A percentile compares a stretch with the other conserved stretches of the same genome.
These are phyloP conservation scores for Zygosaccharomyces sapae DNA, from an alignment of 1,139 yeast genomes.

Conservation along the genomic window DNA sequence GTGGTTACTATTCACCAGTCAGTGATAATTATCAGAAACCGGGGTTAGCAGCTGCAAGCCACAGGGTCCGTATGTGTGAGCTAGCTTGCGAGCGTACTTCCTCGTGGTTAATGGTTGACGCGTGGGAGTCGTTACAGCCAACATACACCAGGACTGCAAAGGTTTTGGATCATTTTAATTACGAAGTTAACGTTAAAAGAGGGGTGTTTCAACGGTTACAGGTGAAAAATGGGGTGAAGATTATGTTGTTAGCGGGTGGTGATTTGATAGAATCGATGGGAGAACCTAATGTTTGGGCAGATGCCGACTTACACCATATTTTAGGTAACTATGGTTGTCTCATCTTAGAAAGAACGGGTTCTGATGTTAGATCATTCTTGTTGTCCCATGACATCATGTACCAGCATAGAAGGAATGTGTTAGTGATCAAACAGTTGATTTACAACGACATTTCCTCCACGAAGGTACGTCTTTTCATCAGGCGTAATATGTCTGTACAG, in stretches of 20 bases:
- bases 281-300: slow-evolving; percentile 99
- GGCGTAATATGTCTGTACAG: slow-evolving; percentile 96
- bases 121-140: slow-evolving; percentile 96
- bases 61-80: slow-evolving; percentile 96
- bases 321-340: slow-evolving; percentile 93
- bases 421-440: slow-evolving; percentile 91
- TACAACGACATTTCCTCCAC: slow-evolving; percentile 96
- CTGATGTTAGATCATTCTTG: slow-evolving; percentile 88
- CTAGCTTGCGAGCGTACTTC: slow-evolving; percentile 95
- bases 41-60: slow-evolving; percentile 83
- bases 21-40: slow-evolving; percentile 89
- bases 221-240: slow-evolving; percentile 86
- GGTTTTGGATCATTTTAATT: slow-evolving; percentile 93
- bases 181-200: slow-evolving; percentile 84
- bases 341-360: slow-evolving; percentile 93
- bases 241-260: slow-evolving; percentile 96
- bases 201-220: slow-evolving; percentile 77
- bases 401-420: slow-evolving; percentile 87
- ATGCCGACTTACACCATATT: slow-evolving; percentile 88
- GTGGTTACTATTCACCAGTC: slow-evolving; percentile 97
- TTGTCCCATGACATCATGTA: slow-evolving; percentile 95
- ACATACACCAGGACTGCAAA: slow-evolving; percentile 90
- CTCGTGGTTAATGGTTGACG: slow-evolving; percentile 98
- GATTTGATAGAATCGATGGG: slow-evolving; percentile 98
- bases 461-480: slow-evolving; percentile 81